Evolutionary conservation across 1,139 yeast genomes (phyloP), one percentile per base, ranked within the genome.

Genomic region (Casaregolazyma lundiana): DNA sequence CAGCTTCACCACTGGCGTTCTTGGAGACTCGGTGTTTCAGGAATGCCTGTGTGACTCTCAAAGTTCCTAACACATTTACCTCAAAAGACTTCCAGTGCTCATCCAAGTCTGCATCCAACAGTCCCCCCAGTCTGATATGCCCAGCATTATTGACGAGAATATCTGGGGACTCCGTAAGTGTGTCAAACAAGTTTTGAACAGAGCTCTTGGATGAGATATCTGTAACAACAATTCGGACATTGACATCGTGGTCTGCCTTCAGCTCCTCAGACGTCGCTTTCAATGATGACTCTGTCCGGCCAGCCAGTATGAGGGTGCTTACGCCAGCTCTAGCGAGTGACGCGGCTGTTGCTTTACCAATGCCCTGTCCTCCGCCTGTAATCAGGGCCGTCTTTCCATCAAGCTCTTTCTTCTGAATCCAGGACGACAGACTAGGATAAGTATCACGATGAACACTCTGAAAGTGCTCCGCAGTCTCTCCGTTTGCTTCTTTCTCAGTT

Each of bases 321-420:
- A 29, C 44, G 21, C 38, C 44, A 6, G 44, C 44, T 13, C n/a
- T 15, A 18, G 44, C 44, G 11, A 41, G 21, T 8, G 44, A 32
- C n/a, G 15, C 21, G 9, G 44, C 35, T 9, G 35, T 41, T 3
- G 5, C 30, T 20, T 34, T 32, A 8, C 44, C 44, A 32, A 41
- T 41, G n/a, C 44, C 44, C 2, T 22, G 8, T 7, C 44, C 44
- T 3, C 44, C 44, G 8, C 44, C 44, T 5, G 44, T 41, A 20
- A 41, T 21, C 17, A 41, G 26, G 29, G 26, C 44, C 6, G 35
- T 19, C 37, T 41, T 41, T 8, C 44, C 44, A n/a, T 16, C 11
- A n/a, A 18, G 16, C 16, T 18, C 13, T 11, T 9, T 19, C 21
- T 35, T 35, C 13, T 17, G 19, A 4, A 46, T 26, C 32, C 32